Evolutionary conservation across 2,329 filamentous ascomycete genomes (phyloP), one percentile per base, ranked within the genome.

Genomic region (Penicillium sp.): DNA sequence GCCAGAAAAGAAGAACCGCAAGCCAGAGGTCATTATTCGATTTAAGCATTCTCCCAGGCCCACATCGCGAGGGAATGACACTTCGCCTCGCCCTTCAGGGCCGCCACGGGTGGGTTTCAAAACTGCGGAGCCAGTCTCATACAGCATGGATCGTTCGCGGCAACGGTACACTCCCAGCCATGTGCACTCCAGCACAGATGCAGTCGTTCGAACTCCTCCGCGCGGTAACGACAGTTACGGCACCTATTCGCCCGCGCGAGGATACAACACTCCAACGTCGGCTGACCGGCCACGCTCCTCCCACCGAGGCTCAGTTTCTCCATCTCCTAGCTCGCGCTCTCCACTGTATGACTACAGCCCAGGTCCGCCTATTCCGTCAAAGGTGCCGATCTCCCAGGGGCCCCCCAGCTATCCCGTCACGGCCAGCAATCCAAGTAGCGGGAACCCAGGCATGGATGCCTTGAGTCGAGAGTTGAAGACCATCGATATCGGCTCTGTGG

Each of bases 391-490:
- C 7, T 56, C 51, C 10, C 56, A 54, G 18, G 61, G 48, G 10
- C 29, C 51, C 26, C 59, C 58, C 29, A 57, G 42, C 46, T 63
- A 63, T 26, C 53, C 55, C 4, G 55, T 59, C 9, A 49, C 55
- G 43, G 41, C 33, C 42, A 56, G 39, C 53, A 66, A 49, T 57
- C 57, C 45, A 1, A 49, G 30, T 7, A 45, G 33, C 14, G 51
- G 47, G 11, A 49, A 49, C 13, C 40, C 45, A 47, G 57, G 50
- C 27, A 60, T 65, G 65, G 71, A 70, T 44, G 75, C 78, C 4
- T 60, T 83, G 33, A 79, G 76, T 36, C 65, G 78, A 21, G 80
- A 83, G 59, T 65, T 83, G 50, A 75, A 67, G 42, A 65, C 63
- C 5, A 75, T 75, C 45, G 71, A 75, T 43, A 73, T 75, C 40